A percentile compares a stretch with the other conserved stretches of the same genome.
These are phyloP conservation scores for Chalara sp. DNA, from an alignment of 2,329 filamentous ascomycete species.

Conservation along the genomic window DNA sequence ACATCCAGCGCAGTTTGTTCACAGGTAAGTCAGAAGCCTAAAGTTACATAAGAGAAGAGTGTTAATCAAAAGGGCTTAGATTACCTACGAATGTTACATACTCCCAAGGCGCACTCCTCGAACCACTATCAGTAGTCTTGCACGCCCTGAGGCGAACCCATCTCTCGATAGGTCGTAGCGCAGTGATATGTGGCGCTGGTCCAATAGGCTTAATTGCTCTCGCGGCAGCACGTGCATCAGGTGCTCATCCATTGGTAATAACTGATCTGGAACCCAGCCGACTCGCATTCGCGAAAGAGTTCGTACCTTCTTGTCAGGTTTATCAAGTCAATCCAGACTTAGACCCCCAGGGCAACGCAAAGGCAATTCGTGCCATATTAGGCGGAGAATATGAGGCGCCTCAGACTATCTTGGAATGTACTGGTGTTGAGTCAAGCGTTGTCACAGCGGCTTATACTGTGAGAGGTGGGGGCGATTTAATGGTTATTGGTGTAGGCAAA, in stretches of 20 bases:
- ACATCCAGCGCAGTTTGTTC: conserved; percentile 53
- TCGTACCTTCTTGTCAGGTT: conserved; percentile 46
- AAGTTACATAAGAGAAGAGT: too few relatives aligned
- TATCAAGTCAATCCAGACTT: conserved; percentile 44
- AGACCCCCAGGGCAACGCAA: conserved; percentile 42
- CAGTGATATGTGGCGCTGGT: conserved; percentile 54
- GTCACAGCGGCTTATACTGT: conserved; percentile 50
- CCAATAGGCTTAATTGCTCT: conserved; percentile 56
- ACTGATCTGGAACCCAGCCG: conserved; percentile 53
- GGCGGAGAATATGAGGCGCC: conserved; percentile 47
- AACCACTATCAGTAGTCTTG: conserved; percentile 57
- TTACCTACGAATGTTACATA: conserved; percentile 50
- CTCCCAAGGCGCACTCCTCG: conserved; percentile 54
- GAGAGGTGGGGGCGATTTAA: conserved; percentile 50
- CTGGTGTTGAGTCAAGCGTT: conserved; percentile 57
- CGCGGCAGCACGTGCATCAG: conserved; percentile 51
- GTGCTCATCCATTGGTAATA: conserved; percentile 56
- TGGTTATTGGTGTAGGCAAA: conserved; percentile 59
- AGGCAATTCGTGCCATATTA: conserved; percentile 47
- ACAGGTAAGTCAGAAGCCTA: conserved; percentile 23
- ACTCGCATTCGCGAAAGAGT: conserved; percentile 49
- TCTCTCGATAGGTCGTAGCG: conserved; percentile 46
- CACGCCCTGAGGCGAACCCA: conserved; percentile 49
- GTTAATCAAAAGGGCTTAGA: neutral
- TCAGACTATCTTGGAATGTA: conserved; percentile 56